Evolutionary conservation across 192 early-diverging fungal species (phyloP).

Genomic region (Coemansia sp.): DNA sequence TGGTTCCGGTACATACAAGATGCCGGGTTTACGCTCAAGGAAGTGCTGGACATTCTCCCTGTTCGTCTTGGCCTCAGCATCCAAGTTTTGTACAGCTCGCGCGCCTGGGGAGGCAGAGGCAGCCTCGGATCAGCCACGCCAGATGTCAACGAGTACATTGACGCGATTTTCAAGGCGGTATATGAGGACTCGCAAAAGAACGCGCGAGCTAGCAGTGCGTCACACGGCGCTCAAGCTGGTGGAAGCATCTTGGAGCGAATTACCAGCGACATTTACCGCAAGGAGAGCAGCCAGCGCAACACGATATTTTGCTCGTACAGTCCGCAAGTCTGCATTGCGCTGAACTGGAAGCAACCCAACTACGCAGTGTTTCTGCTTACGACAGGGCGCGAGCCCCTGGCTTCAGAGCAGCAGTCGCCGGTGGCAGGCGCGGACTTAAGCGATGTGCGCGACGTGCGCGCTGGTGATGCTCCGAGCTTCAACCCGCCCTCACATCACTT

Average conservation of each 20-base stretch:
- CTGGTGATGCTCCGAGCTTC: slow-evolving; percentile 38
- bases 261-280: slow-evolving; percentile 17
- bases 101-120: slow-evolving; percentile 61
- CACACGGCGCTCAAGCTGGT: neutral
- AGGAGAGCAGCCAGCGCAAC: slow-evolving; percentile 47
- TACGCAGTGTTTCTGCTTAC: slow-evolving; percentile 95
- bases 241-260: slow-evolving; percentile 14
- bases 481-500: slow-evolving; percentile 27
- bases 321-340: slow-evolving; percentile 83
- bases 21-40: slow-evolving; percentile 42
- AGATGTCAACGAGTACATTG: slow-evolving; percentile 84
- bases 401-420: slow-evolving; percentile 32
- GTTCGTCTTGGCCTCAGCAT: slow-evolving; percentile 79
- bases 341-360: slow-evolving; percentile 99
- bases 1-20: slow-evolving; percentile 45
- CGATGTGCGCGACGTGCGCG: slow-evolving; percentile 15
- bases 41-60: slow-evolving; percentile 59
- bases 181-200: slow-evolving; percentile 69
- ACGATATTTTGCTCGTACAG: slow-evolving; percentile 93
- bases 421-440: slow-evolving; percentile 34
- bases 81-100: slow-evolving; percentile 87
- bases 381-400: slow-evolving; percentile 61
- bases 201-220: slow-evolving; percentile 10
- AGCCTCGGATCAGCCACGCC: slow-evolving; percentile 47
- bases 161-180: slow-evolving; percentile 82